Evolutionary conservation across 257 asterid species (phyloP).

Genomic region (Capsicum chinense): DNA sequence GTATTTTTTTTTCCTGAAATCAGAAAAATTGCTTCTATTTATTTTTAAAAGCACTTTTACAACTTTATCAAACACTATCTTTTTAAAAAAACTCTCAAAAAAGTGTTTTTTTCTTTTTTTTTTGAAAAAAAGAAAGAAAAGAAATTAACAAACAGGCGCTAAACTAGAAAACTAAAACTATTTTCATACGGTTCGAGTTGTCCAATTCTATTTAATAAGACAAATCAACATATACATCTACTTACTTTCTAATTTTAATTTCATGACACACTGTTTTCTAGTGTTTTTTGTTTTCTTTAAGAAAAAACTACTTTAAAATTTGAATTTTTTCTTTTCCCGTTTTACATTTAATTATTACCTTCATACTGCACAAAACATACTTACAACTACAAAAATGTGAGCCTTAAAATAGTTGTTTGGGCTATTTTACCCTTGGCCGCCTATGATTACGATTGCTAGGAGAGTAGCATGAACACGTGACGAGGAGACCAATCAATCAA

Average conservation of each 20-base stretch:
- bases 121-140: too few species aligned
- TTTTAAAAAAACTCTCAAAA: too few species aligned
- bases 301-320: background rate
- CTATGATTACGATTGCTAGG: background rate
- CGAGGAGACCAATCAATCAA: background rate
- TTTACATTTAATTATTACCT: background rate
- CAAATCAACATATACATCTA: background rate
- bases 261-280: too few species aligned
- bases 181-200: background rate
- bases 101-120: too few species aligned
- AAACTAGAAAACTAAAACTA: background rate
- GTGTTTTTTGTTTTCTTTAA: too few species aligned
- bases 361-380: background rate
- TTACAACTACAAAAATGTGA: too few species aligned
- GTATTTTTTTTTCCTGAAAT: too few species aligned
- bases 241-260: too few species aligned
- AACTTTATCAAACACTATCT: too few species aligned
- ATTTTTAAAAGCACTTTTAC: too few species aligned
- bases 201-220: background rate
- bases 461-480: background rate
- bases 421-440: background rate
- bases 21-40: too few species aligned
- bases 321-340: background rate
- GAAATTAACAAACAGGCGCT: too few species aligned
- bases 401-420: background rate